Conservation (phyloP, 2,329 filamentous ascomycete genomes). For the Lanzia echinophila region DNA sequence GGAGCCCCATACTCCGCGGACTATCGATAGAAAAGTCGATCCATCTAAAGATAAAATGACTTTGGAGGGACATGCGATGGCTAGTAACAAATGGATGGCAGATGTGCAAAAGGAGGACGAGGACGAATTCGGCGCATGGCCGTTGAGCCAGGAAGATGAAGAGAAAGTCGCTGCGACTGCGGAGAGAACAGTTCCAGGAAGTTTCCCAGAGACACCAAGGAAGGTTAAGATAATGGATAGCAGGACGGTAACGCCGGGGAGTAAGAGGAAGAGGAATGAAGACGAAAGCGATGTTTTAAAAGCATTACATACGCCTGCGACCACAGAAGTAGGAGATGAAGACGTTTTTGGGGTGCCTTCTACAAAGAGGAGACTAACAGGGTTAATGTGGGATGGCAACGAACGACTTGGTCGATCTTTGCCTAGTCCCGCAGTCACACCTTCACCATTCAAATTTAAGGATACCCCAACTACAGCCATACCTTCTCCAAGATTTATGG, state of each 20-base stretch:
- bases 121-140: constrained; percentile 26
- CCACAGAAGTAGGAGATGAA: constrained; percentile 11
- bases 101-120: constrained; percentile 17
- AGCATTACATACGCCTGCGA: constrained; percentile 25
- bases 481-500: constrained; percentile 16
- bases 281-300: not conserved
- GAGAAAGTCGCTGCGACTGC: constrained; percentile 13
- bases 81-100: constrained; percentile 15
- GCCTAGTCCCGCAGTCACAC: constrained; percentile 21
- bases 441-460: constrained; percentile 22
- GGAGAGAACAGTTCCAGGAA: constrained; percentile 4
- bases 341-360: constrained; percentile 21
- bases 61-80: constrained; percentile 10
- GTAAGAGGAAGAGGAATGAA: constrained; percentile 24
- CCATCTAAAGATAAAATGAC: constrained; percentile 16
- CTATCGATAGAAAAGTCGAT: constrained; percentile 2
- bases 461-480: constrained; percentile 10
- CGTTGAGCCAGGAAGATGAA: constrained; percentile 20
- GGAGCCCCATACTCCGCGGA: constrained; percentile 29
- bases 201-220: constrained; percentile 23
- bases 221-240: constrained; percentile 23
- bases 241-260: constrained; percentile 21
- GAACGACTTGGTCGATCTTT: constrained; percentile 16
- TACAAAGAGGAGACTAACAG: constrained; percentile 12
- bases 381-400: constrained; percentile 21